phyloP scores from a whole-genome alignment of 805 yeast genomes.

The Yarrowia deformans region DNA sequence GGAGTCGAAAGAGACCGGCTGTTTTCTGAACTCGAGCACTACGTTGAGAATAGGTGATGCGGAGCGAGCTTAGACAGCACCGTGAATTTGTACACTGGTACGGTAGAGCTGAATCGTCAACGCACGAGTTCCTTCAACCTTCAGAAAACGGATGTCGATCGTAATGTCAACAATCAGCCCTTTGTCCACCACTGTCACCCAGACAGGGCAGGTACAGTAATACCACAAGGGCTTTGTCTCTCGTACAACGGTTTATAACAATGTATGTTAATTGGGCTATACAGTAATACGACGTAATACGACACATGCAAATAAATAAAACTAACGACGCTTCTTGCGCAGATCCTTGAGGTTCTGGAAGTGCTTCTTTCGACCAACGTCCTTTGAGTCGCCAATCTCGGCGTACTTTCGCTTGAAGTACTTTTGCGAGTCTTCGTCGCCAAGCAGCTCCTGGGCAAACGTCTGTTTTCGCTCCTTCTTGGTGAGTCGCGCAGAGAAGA shows the following conservation, averaged over 20 bases:
- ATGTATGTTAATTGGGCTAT: too few species aligned
- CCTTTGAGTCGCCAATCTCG: slow-evolving; percentile 74
- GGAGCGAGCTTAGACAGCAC: too few species aligned
- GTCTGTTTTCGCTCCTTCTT: slow-evolving; percentile 78
- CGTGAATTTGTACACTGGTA: too few species aligned
- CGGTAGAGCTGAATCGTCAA: too few species aligned
- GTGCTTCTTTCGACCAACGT: slow-evolving; percentile 70
- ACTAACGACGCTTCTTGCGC: slow-evolving; percentile 56
- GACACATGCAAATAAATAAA: slow-evolving; percentile 32
- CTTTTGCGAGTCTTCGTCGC: slow-evolving; percentile 69
- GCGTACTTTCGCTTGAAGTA: slow-evolving; percentile 85
- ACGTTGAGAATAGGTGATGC: slow-evolving; percentile 27
- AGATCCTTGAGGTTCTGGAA: slow-evolving; percentile 68
- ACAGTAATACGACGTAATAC: not conserved
- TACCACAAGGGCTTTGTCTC: too few species aligned
- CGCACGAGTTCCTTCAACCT: too few species aligned
- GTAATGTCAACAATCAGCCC: too few species aligned
- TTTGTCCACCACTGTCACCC: too few species aligned
- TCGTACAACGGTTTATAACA: too few species aligned
- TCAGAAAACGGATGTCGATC: too few species aligned
- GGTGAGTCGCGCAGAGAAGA: slow-evolving; percentile 68
- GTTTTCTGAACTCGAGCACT: slow-evolving; percentile 30
- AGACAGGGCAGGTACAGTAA: too few species aligned
- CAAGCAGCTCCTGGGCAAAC: slow-evolving; percentile 80
- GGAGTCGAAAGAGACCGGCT: slow-evolving; percentile 43